Evolutionary conservation across 1,284 basidiomycete genomes (phyloP), one percentile per base, ranked within the genome.

Genomic region (Afroboletus lepidellus): DNA sequence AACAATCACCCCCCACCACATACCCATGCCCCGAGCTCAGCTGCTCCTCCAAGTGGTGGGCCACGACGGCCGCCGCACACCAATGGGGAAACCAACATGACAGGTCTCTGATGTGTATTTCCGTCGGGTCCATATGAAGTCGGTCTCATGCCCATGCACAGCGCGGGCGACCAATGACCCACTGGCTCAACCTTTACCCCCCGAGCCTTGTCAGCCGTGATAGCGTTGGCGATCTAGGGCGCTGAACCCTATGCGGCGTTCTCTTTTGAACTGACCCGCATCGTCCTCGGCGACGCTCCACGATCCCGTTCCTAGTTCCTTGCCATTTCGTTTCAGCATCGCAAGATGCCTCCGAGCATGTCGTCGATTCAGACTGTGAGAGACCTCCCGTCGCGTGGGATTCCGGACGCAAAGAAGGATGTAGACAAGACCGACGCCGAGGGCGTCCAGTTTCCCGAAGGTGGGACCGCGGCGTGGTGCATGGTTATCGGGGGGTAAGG

Each of bases 381-480:
- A 36, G 32, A 24, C 24, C 24, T 25, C 11, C 32, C 32, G 4
- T 11, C 21, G 5, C 3, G 21, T 11, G 20, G 12, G 15, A n/a
- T 23, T 12, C 34, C 43, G 16, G 43, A 25, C 5, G 16, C 7
- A 8, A 24, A 44, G 8, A 44, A 50, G 9, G 46, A 48, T 8
- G 15, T n/a, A 13, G 47, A 46, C 9, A 27, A 42, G 30, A 11
- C 13, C 2, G 30, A 3, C 2, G 8, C 3, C 5, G 46, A 48
- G 4, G 27, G 8, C 13, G 21, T 18, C 25, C 57, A 55, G 18
- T 69, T 67, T 37, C 67, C 67, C 0, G 65, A 70, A 53, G 68
- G 65, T 13, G 65, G 65, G 0, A 44, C 48, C 4, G 55, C 51
- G 12, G 65, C 67, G 4, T 67, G 64, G 65, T 44, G 55, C 33